Conservation (phyloP, 352 stramenopile genomes). For the Pythium sp. region DNA sequence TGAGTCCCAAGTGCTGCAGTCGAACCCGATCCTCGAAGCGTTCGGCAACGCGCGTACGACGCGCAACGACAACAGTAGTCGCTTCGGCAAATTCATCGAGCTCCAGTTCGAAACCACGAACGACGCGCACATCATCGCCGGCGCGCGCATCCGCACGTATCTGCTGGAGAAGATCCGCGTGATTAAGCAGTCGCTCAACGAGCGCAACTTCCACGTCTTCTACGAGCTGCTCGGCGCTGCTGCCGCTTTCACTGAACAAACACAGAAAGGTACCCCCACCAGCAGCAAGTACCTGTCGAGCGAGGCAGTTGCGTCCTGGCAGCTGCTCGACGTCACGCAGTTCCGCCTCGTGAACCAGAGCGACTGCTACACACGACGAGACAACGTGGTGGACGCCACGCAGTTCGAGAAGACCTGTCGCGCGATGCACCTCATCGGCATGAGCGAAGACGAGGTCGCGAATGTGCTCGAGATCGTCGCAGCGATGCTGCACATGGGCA, state of each 20-base stretch:
- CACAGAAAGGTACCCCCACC: neutral
- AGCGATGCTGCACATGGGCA: constrained; percentile 86
- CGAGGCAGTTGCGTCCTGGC: constrained; percentile 25
- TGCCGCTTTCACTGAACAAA: neutral
- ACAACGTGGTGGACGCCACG: constrained; percentile 60
- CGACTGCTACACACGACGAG: constrained; percentile 58
- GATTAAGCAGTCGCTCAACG: constrained; percentile 66
- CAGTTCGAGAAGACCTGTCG: constrained; percentile 60
- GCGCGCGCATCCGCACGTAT: constrained; percentile 88
- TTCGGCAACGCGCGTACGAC: constrained; percentile 88
- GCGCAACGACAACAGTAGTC: constrained; percentile 88
- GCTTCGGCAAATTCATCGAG: constrained; percentile 92
- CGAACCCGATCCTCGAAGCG: constrained; percentile 89
- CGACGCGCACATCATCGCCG: constrained; percentile 39
- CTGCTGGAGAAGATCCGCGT: constrained; percentile 94
- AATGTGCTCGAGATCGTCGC: constrained; percentile 75
- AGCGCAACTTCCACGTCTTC: constrained; percentile 89
- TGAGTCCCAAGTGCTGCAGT: constrained; percentile 86
- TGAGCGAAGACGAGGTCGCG: constrained; percentile 53
- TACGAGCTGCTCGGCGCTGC: constrained; percentile 73
- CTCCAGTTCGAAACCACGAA: constrained; percentile 53
- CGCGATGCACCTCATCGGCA: constrained; percentile 80
- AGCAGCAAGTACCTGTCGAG: constrained; percentile 7
- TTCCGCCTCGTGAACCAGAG: constrained; percentile 77
- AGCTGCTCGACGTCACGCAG: constrained; percentile 30